Base-by-base conservation (phyloP, 2,329 filamentous ascomycete species). In the Xylaria sp. region DNA sequence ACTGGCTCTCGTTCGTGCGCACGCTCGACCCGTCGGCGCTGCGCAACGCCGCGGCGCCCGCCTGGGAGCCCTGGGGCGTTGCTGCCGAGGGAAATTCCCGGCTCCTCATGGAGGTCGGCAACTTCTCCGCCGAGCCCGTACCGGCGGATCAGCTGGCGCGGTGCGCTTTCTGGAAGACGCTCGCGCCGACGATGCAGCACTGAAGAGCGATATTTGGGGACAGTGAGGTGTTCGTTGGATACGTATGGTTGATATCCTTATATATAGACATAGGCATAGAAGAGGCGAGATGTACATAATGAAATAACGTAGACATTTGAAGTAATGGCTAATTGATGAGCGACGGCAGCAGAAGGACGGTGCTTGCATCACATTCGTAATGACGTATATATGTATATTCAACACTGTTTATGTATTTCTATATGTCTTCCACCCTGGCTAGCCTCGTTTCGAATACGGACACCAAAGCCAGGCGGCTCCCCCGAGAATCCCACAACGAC, bases 1-100 rank as follows among this genome's bases (percentile, higher is more conserved):
- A 82, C 62, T 80, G 73, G 66, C 69, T 80, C 41, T 78, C 76
- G 17, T 83, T 83, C 58, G 75, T 79, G 18, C 67, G 70, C 20
- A 63, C 64, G 9, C 65, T 79, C 29, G 70, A 81, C 53, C 80
- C 80, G 1, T 80, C 79, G 50, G 39, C 58, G 7, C 55, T 72
- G 40, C 65, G 70, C 46, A 58, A 65, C 18, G 22, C 52, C 0
- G 69, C 63, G 1, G 67, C 75, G 2, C 77, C 77, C 2, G 61
- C 46, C 2, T 82, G 79, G 79, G 66, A 64, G 41, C 44, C 59
- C 0, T 81, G 77, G 74, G 69, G 40, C 4, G 45, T 40, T 11
- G 13, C 37, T n/a, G n/a, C n/a, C n/a, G 7, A 45, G 52, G 48
- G 62, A 52, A 22, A 66, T n/a, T n/a, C n/a, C n/a, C n/a, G 78